Evolutionary conservation across 2,329 filamentous ascomycete species (phyloP).

Genomic region (Westerdykella ornata): DNA sequence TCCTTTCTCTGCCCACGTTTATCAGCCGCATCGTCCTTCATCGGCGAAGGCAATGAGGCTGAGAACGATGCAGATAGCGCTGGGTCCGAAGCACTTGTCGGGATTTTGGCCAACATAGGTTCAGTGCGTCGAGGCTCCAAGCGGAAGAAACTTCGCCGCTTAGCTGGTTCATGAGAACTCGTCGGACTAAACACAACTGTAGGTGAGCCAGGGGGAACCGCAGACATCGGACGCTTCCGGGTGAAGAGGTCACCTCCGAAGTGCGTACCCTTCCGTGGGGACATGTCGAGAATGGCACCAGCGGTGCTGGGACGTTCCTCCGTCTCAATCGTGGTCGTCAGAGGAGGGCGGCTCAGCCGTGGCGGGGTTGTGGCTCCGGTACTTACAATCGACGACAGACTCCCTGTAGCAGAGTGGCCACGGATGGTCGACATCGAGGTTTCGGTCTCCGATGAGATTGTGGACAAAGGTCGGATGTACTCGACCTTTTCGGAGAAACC

Average conservation of each 20-base stretch:
- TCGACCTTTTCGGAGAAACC: constrained; percentile 80
- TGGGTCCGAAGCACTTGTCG: constrained; percentile 30
- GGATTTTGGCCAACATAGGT: constrained; percentile 25
- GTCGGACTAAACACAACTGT: constrained; percentile 14
- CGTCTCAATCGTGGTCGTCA: constrained; percentile 39
- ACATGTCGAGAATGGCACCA: constrained; percentile 57
- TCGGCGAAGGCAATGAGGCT: constrained; percentile 24
- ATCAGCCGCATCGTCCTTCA: constrained; percentile 22
- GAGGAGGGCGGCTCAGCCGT: constrained; percentile 35
- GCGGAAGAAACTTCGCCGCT: constrained; percentile 36
- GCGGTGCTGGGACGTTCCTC: constrained; percentile 59
- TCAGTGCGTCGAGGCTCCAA: constrained; percentile 49
- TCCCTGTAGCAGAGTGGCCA: constrained; percentile 69
- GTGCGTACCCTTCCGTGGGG: constrained; percentile 14
- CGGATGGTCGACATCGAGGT: constrained; percentile 64
- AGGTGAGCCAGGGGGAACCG: constrained; percentile 22
- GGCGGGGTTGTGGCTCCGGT: constrained; percentile 46
- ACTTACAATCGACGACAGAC: constrained; percentile 71
- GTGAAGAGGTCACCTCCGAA: constrained; percentile 22
- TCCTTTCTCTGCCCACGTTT: constrained; percentile 40
- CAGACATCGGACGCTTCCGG: constrained; percentile 35
- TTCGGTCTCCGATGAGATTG: constrained; percentile 77
- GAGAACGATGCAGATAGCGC: constrained; percentile 25
- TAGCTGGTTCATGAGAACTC: constrained; percentile 17
- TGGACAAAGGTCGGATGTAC: constrained; percentile 74